Percentiles rank a stretch among this genome's conserved stretches.
phyloP scores from a whole-genome alignment of 2,329 filamentous ascomycete species.

The Epichloe sylvatica region DNA sequence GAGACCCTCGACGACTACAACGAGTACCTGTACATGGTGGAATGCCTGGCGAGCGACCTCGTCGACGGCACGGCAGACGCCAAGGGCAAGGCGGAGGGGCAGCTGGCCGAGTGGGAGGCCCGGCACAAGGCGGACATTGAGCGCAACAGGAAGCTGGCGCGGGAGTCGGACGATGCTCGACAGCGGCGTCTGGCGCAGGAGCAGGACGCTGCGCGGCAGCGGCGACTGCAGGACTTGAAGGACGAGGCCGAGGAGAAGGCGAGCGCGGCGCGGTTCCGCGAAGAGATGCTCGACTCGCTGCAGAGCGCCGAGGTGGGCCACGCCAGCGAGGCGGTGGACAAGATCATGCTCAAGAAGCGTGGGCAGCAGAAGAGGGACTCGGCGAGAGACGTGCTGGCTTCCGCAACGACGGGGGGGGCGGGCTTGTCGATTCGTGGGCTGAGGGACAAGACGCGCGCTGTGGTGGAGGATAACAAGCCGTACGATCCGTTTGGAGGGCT shows the following conservation, averaged over 20 bases:
- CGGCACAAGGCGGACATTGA: slow-evolving; percentile 57
- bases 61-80: slow-evolving; percentile 57
- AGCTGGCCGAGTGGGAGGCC: slow-evolving; percentile 50
- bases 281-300: slow-evolving; percentile 57
- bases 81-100: slow-evolving; percentile 30
- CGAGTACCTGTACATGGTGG: slow-evolving; percentile 86
- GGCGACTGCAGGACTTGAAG: slow-evolving; percentile 46
- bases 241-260: slow-evolving; percentile 59
- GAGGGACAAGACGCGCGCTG: slow-evolving; percentile 41
- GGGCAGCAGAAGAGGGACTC: slow-evolving; percentile 34
- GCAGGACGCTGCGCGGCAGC: slow-evolving; percentile 45
- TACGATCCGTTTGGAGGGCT: slow-evolving; percentile 84
- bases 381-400: slow-evolving; percentile 20
- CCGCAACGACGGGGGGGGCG: slow-evolving; percentile 3
- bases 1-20: slow-evolving; percentile 73
- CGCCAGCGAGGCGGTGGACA: slow-evolving; percentile 42
- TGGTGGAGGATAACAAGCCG: slow-evolving; percentile 44
- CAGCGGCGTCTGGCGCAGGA: slow-evolving; percentile 47
- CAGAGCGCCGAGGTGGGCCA: slow-evolving; percentile 46
- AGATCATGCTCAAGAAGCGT: slow-evolving; percentile 60
- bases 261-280: slow-evolving; percentile 47
- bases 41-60: slow-evolving; percentile 80
- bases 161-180: slow-evolving; percentile 40
- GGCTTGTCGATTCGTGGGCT: slow-evolving; percentile 63
- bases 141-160: slow-evolving; percentile 40